A percentile compares a stretch with the other conserved stretches of the same genome.
phyloP scores from a whole-genome alignment of 1,284 basidiomycete genomes.

The Cryptococcus depauperatus region DNA sequence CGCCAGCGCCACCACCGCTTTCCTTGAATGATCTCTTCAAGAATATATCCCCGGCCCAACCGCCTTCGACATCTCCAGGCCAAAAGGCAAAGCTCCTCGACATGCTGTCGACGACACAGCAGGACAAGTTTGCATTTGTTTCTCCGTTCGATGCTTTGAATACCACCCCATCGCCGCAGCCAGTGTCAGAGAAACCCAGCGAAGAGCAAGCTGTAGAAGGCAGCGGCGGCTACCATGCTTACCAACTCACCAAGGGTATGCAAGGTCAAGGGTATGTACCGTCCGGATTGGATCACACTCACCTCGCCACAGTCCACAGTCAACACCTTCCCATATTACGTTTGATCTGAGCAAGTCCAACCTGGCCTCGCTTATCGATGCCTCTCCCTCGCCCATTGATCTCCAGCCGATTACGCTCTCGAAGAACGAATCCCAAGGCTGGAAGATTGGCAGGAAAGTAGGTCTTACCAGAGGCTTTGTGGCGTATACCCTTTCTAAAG shows the following conservation, averaged over 20 bases:
- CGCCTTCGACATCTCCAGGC: neutral
- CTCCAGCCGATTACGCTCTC: conserved; percentile 28
- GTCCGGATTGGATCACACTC: neutral
- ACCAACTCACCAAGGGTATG: too few species aligned
- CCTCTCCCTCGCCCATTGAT: conserved; percentile 15
- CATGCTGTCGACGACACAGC: too few species aligned
- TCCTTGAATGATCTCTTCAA: conserved; percentile 34
- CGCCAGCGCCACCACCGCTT: conserved; percentile 23
- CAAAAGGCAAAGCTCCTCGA: conserved; percentile 21
- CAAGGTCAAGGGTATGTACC: conserved; percentile 20
- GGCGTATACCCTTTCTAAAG: conserved; percentile 30
- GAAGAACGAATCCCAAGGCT: conserved; percentile 20
- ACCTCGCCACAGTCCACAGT: conserved; percentile 13
- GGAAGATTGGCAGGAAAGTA: conserved; percentile 24
- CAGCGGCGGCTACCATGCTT: too few species aligned
- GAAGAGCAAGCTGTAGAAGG: neutral
- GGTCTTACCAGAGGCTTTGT: conserved; percentile 30
- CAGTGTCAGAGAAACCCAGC: neutral
- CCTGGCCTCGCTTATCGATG: conserved; percentile 19
- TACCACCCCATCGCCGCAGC: conserved; percentile 6
- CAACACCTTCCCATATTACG: conserved; percentile 15
- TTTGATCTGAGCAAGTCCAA: conserved; percentile 32
- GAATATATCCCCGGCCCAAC: conserved; percentile 12
- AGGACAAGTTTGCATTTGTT: conserved; percentile 42
- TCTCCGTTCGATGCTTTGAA: conserved; percentile 41